Evolutionary conservation across 2,329 filamentous ascomycete species (phyloP).

Genomic region (Sordariomycetes sp.): DNA sequence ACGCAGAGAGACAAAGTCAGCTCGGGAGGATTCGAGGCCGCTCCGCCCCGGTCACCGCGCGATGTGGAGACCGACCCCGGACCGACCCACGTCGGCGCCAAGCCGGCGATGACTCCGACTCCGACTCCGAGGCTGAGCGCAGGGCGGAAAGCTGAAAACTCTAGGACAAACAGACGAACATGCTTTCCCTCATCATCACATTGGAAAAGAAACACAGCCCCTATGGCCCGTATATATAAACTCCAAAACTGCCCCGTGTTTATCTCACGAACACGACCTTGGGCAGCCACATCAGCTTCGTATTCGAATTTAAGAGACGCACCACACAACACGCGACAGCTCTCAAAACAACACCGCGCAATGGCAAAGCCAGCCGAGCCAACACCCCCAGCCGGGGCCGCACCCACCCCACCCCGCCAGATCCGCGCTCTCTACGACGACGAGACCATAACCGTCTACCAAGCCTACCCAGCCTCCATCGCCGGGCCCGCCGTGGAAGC

Average conservation of each 20-base stretch:
- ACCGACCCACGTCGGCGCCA: neutral
- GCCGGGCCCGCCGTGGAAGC: constrained; percentile 36
- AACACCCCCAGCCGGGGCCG: neutral
- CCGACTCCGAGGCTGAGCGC: neutral
- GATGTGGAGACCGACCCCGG: neutral
- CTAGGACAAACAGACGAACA: neutral
- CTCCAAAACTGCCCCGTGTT: too few species aligned
- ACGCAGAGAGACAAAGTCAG: too few species aligned
- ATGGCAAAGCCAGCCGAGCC: neutral
- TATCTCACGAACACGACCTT: too few species aligned
- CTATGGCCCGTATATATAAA: too few species aligned
- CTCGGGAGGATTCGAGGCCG: too few species aligned
- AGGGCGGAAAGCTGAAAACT: neutral
- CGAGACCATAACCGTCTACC: constrained; percentile 48
- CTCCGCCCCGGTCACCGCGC: too few species aligned
- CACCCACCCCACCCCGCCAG: constrained; percentile 21
- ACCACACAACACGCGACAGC: neutral
- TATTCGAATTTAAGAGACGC: too few species aligned
- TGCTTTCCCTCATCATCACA: too few species aligned
- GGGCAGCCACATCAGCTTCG: too few species aligned
- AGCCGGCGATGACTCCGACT: neutral
- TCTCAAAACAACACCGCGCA: neutral
- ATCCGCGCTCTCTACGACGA: constrained; percentile 40
- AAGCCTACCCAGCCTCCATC: constrained; percentile 45
- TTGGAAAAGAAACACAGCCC: too few species aligned